Percentiles rank a stretch among this genome's conserved stretches.
phyloP scores from a whole-genome alignment of 495 filamentous ascomycete genomes.

The Acidiella bohemica region DNA sequence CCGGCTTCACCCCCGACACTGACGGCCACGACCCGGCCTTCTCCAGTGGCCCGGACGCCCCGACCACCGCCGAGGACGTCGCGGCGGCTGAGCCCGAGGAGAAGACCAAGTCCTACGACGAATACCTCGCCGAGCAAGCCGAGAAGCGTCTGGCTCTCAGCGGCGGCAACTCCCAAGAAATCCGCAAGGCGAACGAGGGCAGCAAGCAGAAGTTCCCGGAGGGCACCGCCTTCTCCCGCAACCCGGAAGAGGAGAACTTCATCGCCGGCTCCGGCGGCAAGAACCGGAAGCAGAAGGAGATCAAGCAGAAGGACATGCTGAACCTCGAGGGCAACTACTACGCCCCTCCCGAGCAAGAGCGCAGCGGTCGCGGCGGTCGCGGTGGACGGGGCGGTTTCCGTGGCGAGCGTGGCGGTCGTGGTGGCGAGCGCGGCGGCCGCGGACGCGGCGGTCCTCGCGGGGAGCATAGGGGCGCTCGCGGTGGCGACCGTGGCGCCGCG shows the following conservation, averaged over 20 bases:
- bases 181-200: conserved; percentile 85
- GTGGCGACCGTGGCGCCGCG: conserved; percentile 6
- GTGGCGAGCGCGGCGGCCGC: conserved; percentile 31
- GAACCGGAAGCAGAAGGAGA: conserved; percentile 77
- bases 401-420: conserved; percentile 28
- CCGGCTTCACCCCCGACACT: conserved; percentile 25
- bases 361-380: conserved; percentile 19
- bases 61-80: conserved; percentile 24
- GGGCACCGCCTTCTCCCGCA: conserved; percentile 63
- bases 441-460: conserved; percentile 25
- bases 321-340: conserved; percentile 55
- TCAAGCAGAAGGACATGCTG: conserved; percentile 79
- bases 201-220: conserved; percentile 79
- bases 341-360: conserved; percentile 24
- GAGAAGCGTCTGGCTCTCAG: conserved; percentile 69
- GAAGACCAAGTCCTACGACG: conserved; percentile 72
- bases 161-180: conserved; percentile 39
- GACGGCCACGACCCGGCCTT: conserved; percentile 29
- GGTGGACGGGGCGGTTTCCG: conserved; percentile 27
- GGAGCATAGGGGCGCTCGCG: conserved; percentile 9
- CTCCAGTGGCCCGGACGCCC: conserved; percentile 32
- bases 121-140: conserved; percentile 78
- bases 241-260: conserved; percentile 59
- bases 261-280: conserved; percentile 65
- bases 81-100: conserved; percentile 57